These are phyloP conservation scores for Pseudocercospora fuligena DNA, from an alignment of 2,329 filamentous ascomycete species.

Conservation along the genomic window DNA sequence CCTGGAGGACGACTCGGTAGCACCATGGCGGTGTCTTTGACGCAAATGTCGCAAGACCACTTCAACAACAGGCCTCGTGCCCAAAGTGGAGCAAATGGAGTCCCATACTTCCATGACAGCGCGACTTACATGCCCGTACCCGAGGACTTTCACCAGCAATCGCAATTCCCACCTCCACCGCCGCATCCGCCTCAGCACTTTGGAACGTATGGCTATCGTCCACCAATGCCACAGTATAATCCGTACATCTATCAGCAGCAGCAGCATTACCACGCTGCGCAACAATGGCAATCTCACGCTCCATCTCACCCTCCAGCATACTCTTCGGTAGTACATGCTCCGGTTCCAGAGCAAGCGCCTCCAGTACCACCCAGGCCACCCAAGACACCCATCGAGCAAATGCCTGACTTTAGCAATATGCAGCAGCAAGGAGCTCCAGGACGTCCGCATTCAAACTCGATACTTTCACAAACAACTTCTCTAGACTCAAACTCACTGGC, in stretches of 20 bases:
- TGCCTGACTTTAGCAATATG: not conserved
- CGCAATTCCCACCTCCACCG: slow-evolving; percentile 10
- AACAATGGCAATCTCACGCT: slow-evolving; percentile 8
- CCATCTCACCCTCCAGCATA: not conserved
- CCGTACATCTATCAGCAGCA: not conserved
- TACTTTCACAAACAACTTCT: not conserved
- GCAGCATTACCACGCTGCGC: slow-evolving; percentile 13
- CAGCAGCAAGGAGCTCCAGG: not conserved
- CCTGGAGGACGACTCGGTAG: not conserved
- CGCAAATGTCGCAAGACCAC: slow-evolving; percentile 13
- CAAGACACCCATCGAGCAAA: slow-evolving; percentile 2
- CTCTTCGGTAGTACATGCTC: not conserved
- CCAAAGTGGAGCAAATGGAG: slow-evolving; percentile 6
- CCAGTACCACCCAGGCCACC: slow-evolving; percentile 16
- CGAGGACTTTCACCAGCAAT: slow-evolving; percentile 18
- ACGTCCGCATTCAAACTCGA: slow-evolving; percentile 2
- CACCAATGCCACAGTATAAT: not conserved
- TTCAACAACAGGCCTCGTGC: slow-evolving; percentile 7
- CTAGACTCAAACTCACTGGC: not conserved
- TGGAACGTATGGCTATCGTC: slow-evolving; percentile 7
- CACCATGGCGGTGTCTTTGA: slow-evolving; percentile 25
- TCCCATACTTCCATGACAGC: slow-evolving; percentile 14
- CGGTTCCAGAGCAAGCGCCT: slow-evolving; percentile 6
- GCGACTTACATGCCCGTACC: slow-evolving; percentile 17
- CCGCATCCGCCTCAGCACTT: not conserved